phyloP scores from a whole-genome alignment of 1,139 yeast genomes.

The Scheffersomyces quercinus region DNA sequence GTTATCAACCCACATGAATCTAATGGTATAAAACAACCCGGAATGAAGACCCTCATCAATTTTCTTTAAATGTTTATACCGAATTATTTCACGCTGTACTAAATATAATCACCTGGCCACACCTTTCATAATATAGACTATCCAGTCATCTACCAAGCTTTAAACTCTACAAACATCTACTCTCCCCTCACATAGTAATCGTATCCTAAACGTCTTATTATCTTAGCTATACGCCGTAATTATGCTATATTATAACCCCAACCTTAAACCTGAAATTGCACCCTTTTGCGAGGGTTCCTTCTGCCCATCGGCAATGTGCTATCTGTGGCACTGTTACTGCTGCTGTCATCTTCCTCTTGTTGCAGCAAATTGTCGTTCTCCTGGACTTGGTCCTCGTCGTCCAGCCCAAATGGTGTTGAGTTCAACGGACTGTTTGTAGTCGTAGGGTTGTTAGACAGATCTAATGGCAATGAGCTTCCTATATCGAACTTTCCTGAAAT shows the following conservation, averaged over 20 bases:
- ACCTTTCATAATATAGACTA: too few relatives aligned
- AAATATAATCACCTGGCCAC: too few relatives aligned
- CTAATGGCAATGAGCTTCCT: conserved; percentile 1
- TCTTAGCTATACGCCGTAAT: not conserved
- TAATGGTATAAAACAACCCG: too few relatives aligned
- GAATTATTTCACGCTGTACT: too few relatives aligned
- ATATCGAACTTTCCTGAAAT: conserved; percentile 5
- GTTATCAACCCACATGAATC: too few relatives aligned
- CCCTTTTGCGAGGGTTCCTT: conserved; percentile 7
- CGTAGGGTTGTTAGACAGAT: conserved; percentile 1
- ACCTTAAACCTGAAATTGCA: conserved; percentile 7
- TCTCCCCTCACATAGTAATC: too few relatives aligned
- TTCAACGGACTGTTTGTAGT: conserved; percentile 1
- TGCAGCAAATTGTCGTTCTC: conserved; percentile 11
- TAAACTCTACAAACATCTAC: too few relatives aligned
- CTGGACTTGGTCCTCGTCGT: conserved; percentile 9
- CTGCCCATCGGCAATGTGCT: conserved; percentile 7
- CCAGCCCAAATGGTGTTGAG: conserved; percentile 10
- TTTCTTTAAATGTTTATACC: too few relatives aligned
- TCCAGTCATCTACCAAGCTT: too few relatives aligned
- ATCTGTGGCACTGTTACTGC: conserved; percentile 15
- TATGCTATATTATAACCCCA: not conserved
- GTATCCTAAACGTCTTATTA: too few relatives aligned
- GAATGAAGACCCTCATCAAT: too few relatives aligned
- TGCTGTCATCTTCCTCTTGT: conserved; percentile 19